These are phyloP conservation scores for Verbena officinalis DNA, from an alignment of 257 asterid genomes.

Conservation along the genomic window DNA sequence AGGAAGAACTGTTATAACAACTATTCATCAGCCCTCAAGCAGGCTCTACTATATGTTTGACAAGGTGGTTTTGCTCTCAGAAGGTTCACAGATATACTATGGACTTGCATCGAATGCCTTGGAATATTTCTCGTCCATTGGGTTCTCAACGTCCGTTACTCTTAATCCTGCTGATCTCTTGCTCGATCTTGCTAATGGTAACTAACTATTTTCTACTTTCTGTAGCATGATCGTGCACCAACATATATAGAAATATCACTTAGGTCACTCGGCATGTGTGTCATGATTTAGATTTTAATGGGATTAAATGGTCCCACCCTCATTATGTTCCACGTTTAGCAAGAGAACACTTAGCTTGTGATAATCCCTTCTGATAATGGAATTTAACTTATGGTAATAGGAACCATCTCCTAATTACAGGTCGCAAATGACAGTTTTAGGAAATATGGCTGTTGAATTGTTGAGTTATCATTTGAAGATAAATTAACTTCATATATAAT, in stretches of 20 bases:
- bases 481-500: constrained; percentile 3
- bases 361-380: constrained; percentile 6
- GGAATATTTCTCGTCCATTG: constrained; percentile 71
- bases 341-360: constrained; percentile 1
- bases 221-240: background rate
- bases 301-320: constrained; percentile 31
- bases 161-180: constrained; percentile 73
- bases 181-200: constrained; percentile 86
- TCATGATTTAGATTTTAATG: constrained; percentile 20
- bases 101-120: constrained; percentile 66
- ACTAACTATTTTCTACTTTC: constrained; percentile 9
- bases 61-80: constrained; percentile 64
- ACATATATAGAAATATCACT: constrained; percentile 13
- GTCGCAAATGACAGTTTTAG: background rate
- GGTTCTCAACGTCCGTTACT: constrained; percentile 54
- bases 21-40: constrained; percentile 80
- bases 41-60: constrained; percentile 73
- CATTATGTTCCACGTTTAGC: constrained; percentile 13
- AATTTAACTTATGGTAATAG: background rate
- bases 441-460: background rate
- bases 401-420: constrained; percentile 7
- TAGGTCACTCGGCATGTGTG: constrained; percentile 18
- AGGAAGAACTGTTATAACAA: constrained; percentile 70
- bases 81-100: constrained; percentile 70
- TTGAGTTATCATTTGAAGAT: background rate